These are phyloP conservation scores for Bothriochloa decipiens DNA, from an alignment of 176 grass and related monocot genomes.

Conservation along the genomic window DNA sequence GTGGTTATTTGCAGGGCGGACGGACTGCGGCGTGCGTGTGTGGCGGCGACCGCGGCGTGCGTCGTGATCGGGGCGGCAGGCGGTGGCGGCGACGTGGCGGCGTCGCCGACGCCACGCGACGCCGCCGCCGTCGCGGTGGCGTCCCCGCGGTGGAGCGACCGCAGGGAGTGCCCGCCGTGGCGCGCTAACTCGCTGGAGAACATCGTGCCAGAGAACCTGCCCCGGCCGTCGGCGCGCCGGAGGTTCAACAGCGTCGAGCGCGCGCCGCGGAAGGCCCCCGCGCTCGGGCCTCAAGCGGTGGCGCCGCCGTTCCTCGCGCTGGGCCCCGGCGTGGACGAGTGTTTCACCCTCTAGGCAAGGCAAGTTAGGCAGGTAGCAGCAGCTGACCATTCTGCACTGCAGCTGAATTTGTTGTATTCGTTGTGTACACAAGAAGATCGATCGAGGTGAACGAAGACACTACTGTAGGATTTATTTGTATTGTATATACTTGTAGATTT, in stretches of 20 bases:
- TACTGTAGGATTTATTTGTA: too few relatives aligned
- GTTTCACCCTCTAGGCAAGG: conserved; percentile 60
- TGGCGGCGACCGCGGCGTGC: conserved; percentile 58
- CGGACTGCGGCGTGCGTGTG: conserved; percentile 55
- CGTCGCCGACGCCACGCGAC: not conserved
- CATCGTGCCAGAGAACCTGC: conserved; percentile 89
- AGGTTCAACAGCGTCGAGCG: conserved; percentile 50
- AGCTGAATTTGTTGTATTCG: not conserved
- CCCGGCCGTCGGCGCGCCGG: conserved; percentile 59
- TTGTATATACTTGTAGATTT: not conserved
- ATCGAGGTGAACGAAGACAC: not conserved
- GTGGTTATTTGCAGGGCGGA: not conserved
- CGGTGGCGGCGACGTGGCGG: conserved; percentile 16
- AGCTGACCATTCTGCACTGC: not conserved
- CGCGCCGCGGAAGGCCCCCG: not conserved
- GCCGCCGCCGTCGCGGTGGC: not conserved
- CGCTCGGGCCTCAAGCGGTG: conserved; percentile 20
- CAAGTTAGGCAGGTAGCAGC: not conserved
- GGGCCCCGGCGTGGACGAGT: conserved; percentile 43
- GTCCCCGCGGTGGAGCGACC: conserved; percentile 78
- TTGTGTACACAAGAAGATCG: not conserved
- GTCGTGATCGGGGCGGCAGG: conserved; percentile 52
- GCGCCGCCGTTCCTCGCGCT: conserved; percentile 39
- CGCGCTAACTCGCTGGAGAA: conserved; percentile 77
- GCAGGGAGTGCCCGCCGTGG: conserved; percentile 82